Evolutionary conservation across 1,139 yeast species (phyloP).

Genomic region (Arxiozyma heterogenica): DNA sequence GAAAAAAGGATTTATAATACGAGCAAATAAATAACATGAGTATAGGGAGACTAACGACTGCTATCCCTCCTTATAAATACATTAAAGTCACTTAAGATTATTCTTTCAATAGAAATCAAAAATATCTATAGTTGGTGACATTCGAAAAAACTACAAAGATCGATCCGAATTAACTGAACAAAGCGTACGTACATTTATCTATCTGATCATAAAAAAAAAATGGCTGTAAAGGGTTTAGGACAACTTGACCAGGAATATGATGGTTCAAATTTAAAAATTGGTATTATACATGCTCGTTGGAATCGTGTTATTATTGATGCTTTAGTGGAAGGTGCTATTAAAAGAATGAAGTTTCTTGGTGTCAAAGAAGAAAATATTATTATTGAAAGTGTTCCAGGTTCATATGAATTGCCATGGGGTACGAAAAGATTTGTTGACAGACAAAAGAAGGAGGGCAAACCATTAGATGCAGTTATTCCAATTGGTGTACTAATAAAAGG

Average conservation of each 20-base stretch:
- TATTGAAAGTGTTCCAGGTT: conserved; percentile 85
- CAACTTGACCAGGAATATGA: conserved; percentile 61
- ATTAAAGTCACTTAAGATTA: no score
- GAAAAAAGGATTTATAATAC: not conserved
- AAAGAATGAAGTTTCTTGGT: conserved; percentile 50
- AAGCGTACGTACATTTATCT: conserved; percentile 6
- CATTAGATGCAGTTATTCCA: conserved; percentile 81
- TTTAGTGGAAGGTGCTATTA: conserved; percentile 68
- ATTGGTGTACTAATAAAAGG: conserved; percentile 95
- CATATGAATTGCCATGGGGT: conserved; percentile 86
- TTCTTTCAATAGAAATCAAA: no score
- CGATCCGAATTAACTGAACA: not conserved
- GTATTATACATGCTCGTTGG: conserved; percentile 95
- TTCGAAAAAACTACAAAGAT: not conserved
- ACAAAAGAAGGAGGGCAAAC: conserved; percentile 38
- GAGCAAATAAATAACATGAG: not conserved
- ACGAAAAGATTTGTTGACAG: conserved; percentile 46
- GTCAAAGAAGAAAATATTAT: conserved; percentile 70
- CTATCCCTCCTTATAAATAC: not conserved
- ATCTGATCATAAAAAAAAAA: conserved; percentile 20
- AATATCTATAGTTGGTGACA: not conserved
- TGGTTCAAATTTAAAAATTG: conserved; percentile 59
- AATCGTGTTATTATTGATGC: conserved; percentile 68
- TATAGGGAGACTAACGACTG: not conserved
- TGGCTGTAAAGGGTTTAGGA: conserved; percentile 81